Evolutionary conservation across 2,329 filamentous ascomycete species (phyloP).

Genomic region (Colletotrichum costaricense): DNA sequence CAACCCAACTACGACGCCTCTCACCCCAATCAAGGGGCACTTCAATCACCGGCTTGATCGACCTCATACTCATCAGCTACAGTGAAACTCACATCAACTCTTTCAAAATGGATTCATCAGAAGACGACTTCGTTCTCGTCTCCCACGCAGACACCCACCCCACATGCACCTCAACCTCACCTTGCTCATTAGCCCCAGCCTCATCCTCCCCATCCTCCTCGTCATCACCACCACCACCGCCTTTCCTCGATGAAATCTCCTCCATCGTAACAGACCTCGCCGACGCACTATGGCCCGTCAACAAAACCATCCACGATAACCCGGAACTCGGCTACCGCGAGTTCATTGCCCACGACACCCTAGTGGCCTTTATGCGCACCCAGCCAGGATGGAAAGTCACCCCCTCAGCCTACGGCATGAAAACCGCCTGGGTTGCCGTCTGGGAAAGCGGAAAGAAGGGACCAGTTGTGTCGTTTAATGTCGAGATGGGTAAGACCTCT

Average conservation of each 20-base stretch:
- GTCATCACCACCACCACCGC: neutral
- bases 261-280: conserved; percentile 16
- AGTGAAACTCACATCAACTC: neutral
- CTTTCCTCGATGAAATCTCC: conserved; percentile 21
- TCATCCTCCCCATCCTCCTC: neutral
- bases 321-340: conserved; percentile 45
- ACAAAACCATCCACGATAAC: conserved; percentile 39
- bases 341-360: conserved; percentile 48
- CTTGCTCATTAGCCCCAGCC: too few species aligned
- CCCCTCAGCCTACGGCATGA: conserved; percentile 60
- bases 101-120: neutral
- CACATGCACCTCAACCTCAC: too few species aligned
- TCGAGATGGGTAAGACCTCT: conserved; percentile 54
- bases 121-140: conserved; percentile 25
- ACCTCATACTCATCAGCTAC: neutral
- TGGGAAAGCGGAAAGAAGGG: conserved; percentile 58
- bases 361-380: conserved; percentile 58
- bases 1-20: neutral
- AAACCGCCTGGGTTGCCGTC: conserved; percentile 64
- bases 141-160: conserved; percentile 16
- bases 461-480: conserved; percentile 59
- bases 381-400: conserved; percentile 62
- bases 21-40: neutral
- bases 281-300: conserved; percentile 34
- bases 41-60: too few species aligned